A percentile compares a stretch with the other conserved stretches of the same genome.
phyloP scores from a whole-genome alignment of 805 yeast species.

The Phaffomyces opuntiae region DNA sequence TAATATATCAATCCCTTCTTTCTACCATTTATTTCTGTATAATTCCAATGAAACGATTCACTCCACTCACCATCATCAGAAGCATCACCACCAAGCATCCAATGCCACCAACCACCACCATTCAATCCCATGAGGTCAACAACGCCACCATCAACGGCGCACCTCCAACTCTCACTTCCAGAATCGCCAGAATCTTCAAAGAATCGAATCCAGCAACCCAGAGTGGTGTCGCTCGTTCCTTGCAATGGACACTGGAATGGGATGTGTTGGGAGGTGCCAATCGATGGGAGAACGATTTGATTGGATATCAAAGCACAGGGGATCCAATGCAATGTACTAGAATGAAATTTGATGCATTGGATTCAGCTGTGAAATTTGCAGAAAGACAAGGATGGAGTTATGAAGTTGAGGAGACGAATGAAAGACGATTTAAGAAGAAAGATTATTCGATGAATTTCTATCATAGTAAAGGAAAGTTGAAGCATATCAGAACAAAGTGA shows the following conservation, averaged over 20 bases:
- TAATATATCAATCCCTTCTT: too few relatives aligned
- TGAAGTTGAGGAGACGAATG: constrained; percentile 75
- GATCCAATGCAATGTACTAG: constrained; percentile 77
- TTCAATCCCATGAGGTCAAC: constrained; percentile 18
- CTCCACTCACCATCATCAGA: too few relatives aligned
- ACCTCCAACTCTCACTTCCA: constrained; percentile 53
- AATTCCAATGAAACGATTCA: too few relatives aligned
- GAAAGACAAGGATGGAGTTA: constrained; percentile 82
- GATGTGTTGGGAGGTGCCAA: constrained; percentile 69
- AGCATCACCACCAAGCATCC: too few relatives aligned
- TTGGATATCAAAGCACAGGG: constrained; percentile 75
- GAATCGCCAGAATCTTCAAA: constrained; percentile 71
- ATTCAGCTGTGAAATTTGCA: constrained; percentile 73
- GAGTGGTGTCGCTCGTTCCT: constrained; percentile 40
- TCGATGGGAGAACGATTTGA: constrained; percentile 85
- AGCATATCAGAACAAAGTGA: constrained; percentile 75
- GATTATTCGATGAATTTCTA: constrained; percentile 66
- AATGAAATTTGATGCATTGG: constrained; percentile 66
- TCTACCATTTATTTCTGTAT: too few relatives aligned
- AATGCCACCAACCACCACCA: too few relatives aligned
- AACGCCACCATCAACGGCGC: constrained; percentile 73
- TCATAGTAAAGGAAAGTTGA: constrained; percentile 64
- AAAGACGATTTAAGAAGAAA: constrained; percentile 66
- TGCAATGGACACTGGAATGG: constrained; percentile 79
- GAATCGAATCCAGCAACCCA: constrained; percentile 80